A percentile compares a stretch with the other conserved stretches of the same genome.
These are phyloP conservation scores for Lactarius deliciosus DNA, from an alignment of 768 basidiomycete genomes.

Conservation along the genomic window DNA sequence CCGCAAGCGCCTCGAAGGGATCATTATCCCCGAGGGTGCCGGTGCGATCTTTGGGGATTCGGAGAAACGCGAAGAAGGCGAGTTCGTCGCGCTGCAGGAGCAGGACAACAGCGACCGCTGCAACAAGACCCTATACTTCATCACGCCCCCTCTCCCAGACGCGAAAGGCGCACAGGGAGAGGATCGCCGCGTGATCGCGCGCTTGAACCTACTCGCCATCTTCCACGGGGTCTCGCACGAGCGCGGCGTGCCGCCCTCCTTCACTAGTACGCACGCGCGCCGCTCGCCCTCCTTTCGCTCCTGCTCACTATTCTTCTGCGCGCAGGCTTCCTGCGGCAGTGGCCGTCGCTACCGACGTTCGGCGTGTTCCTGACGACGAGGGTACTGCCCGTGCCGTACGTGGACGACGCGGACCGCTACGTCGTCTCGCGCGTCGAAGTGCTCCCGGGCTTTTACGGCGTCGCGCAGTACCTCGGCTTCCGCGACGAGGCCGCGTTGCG, in stretches of 20 bases:
- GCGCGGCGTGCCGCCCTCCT: constrained; percentile 51
- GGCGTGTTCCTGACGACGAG: constrained; percentile 67
- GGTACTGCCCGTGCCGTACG: constrained; percentile 50
- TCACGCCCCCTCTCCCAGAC: constrained; percentile 4
- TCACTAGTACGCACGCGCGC: constrained; percentile 42
- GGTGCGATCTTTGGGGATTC: constrained; percentile 20
- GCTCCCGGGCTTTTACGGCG: constrained; percentile 58
- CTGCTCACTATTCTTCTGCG: neutral
- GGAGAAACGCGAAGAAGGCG: constrained; percentile 10
- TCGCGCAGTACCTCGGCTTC: constrained; percentile 60
- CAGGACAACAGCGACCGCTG: neutral
- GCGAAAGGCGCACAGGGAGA: constrained; percentile 2
- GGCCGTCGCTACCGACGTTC: constrained; percentile 67
- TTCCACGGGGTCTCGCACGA: constrained; percentile 27
- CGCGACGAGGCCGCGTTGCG: constrained; percentile 44
- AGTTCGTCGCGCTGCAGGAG: neutral
- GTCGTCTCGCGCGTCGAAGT: constrained; percentile 56
- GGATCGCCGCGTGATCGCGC: constrained; percentile 17
- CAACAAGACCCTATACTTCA: constrained; percentile 17
- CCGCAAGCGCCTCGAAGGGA: constrained; percentile 52
- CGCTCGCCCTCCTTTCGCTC: neutral
- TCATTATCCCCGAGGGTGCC: constrained; percentile 43
- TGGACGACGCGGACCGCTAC: constrained; percentile 52
- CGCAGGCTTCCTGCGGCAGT: constrained; percentile 59
- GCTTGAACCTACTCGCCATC: constrained; percentile 24